These are phyloP conservation scores for Botrytis paeoniae DNA, from an alignment of 2,329 filamentous ascomycete genomes.

Conservation along the genomic window DNA sequence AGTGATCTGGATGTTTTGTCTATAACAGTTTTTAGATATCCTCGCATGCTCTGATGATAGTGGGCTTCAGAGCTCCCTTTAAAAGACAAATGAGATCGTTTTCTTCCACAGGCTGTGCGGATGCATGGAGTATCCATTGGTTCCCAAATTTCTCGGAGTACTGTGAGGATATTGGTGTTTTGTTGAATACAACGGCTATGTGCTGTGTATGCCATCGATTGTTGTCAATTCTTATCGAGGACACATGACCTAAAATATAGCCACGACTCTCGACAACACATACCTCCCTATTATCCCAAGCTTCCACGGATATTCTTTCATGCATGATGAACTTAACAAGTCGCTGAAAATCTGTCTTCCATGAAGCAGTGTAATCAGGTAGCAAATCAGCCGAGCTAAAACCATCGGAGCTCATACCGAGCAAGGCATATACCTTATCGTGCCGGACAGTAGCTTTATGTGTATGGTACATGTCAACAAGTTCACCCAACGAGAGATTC, in stretches of 20 bases:
- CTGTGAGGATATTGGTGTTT: not conserved
- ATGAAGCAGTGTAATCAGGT: not conserved
- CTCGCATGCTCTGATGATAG: too few species aligned
- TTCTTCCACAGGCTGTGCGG: too few species aligned
- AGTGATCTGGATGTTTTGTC: too few species aligned
- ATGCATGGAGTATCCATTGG: too few species aligned
- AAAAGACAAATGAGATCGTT: too few species aligned
- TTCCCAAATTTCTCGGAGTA: too few species aligned
- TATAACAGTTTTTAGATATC: too few species aligned
- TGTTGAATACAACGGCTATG: not conserved
- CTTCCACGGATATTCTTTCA: not conserved
- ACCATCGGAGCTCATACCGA: constrained; percentile 1
- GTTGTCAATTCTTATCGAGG: not conserved
- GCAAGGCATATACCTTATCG: not conserved
- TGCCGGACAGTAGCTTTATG: not conserved
- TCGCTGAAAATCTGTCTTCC: not conserved
- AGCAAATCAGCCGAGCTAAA: not conserved
- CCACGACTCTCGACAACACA: not conserved
- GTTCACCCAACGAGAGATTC: not conserved
- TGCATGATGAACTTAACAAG: not conserved
- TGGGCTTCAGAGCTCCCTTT: too few species aligned
- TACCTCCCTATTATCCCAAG: not conserved
- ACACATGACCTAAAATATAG: not conserved
- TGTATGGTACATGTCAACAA: not conserved
- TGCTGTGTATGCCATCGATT: not conserved